Percentiles rank a stretch among this genome's conserved stretches.
Conservation (phyloP, 148 eudicot species). For the Cornus suecica region DNA sequence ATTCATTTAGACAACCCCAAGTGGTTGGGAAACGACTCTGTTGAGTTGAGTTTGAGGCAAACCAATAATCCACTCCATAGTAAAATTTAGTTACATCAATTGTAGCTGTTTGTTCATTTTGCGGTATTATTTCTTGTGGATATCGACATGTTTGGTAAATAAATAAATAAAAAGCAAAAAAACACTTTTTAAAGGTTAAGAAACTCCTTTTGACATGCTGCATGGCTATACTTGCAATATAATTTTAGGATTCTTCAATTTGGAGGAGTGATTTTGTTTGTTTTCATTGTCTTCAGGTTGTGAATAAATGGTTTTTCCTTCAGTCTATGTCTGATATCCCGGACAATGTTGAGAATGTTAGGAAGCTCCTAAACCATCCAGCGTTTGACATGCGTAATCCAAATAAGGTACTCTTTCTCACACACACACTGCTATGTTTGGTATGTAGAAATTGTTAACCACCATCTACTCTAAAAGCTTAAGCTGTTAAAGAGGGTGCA, state of each 20-base stretch:
- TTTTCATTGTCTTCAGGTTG: constrained; percentile 62
- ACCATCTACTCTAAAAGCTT: too few relatives aligned
- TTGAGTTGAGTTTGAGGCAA: not conserved
- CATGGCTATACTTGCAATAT: not conserved
- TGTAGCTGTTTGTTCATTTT: too few relatives aligned
- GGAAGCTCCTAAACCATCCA: constrained; percentile 74
- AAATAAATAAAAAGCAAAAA: not conserved
- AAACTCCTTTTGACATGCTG: not conserved
- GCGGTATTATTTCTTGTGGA: not conserved
- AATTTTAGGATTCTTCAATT: not conserved
- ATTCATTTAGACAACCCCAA: too few relatives aligned
- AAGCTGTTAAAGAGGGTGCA: too few relatives aligned
- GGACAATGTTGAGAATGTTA: constrained; percentile 85
- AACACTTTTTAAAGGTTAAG: too few relatives aligned
- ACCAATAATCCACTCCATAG: not conserved
- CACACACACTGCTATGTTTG: too few relatives aligned
- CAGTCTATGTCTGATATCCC: constrained; percentile 85
- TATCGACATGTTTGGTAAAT: not conserved
- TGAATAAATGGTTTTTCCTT: constrained; percentile 91
- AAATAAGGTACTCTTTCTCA: constrained; percentile 52
- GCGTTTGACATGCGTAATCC: constrained; percentile 95
- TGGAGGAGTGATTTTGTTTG: not conserved
- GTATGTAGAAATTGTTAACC: too few relatives aligned
- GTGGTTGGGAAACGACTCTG: too few relatives aligned
- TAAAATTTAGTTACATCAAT: too few relatives aligned